Base-by-base conservation (phyloP, 352 stramenopile species). In the Phytophthora megakarya region DNA sequence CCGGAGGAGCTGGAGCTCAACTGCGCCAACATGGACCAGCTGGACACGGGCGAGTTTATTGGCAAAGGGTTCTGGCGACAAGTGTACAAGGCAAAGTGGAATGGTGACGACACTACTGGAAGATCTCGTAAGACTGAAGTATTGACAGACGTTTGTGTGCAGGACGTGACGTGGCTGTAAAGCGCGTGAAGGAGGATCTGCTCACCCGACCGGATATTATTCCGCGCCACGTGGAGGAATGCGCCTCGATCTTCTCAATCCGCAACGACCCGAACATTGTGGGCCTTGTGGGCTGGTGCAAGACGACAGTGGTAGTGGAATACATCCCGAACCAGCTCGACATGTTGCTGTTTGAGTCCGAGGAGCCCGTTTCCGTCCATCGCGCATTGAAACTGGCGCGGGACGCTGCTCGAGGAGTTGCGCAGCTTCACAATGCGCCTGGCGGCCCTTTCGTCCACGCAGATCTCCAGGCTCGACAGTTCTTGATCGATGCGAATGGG, bases 381-480 rank as follows among this genome's bases (percentile, higher is more conserved):
- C 75, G 75, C 23, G 70, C 80, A 13, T 50, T 92, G 13, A 61
- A 80, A 44, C 56, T 92, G 1, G 76, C 78, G 0, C 73, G 60
- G 0, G 81, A 92, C 51, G 81, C 84, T 16, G 78, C 84, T 5
- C 67, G 67, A 55, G 86, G 84, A 3, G 63, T 95, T 21, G 73
- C 73, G 5, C 81, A 92, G 47, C 47, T 95, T 35, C 86, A 95
- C 59, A 72, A 74, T 39, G 81, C 75, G 3, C 61, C 73, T 0
- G 84, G 84, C 26, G 86, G 84, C 0, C 86, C 86, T 6, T 90
- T 91, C 28, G 81, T 75, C n/a, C 86, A 95, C 60, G 80, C 84
- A 1, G 86, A 95, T 67, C 75, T 95, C 26, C 86, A 95, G 53
- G 67, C 83, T 21, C 83, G 86, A 1, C 86, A 95, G 61, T 93